Evolutionary conservation across 305 asterid genomes (phyloP).

Genomic region (Euphrasia arctica): DNA sequence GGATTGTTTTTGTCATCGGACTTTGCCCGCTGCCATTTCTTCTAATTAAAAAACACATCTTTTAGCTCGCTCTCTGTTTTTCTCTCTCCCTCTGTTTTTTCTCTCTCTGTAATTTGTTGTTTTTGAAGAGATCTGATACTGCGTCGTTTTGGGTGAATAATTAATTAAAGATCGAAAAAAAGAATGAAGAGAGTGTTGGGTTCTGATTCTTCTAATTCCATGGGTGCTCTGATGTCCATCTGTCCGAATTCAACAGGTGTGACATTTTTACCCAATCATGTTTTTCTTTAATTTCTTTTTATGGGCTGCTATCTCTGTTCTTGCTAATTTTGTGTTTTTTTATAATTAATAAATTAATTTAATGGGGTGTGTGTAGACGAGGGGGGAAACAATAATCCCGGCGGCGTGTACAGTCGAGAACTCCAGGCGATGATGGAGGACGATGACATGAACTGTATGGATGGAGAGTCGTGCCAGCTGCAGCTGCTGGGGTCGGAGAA

Average conservation of each 20-base stretch:
- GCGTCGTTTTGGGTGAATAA: constrained; percentile 21
- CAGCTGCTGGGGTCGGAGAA: constrained; percentile 39
- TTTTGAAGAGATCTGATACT: constrained; percentile 14
- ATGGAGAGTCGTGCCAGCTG: constrained; percentile 45
- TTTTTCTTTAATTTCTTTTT: background rate
- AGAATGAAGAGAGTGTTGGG: constrained; percentile 78
- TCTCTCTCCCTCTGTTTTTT: constrained; percentile 2
- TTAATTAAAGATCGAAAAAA: background rate
- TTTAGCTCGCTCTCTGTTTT: background rate
- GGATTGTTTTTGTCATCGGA: constrained; percentile 50
- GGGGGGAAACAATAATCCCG: constrained; percentile 34
- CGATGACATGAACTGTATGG: constrained; percentile 53
- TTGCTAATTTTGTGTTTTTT: constrained; percentile 4
- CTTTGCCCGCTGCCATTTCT: constrained; percentile 32
- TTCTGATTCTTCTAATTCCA: constrained; percentile 70
- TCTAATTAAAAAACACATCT: background rate
- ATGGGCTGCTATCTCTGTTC: no score
- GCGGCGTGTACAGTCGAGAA: constrained; percentile 46
- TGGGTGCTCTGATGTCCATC: constrained; percentile 78
- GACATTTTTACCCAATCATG: background rate
- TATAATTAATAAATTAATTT: background rate
- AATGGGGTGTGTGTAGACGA: constrained; percentile 37
- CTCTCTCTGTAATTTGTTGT: background rate
- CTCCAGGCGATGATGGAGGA: constrained; percentile 74
- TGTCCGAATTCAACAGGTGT: constrained; percentile 90